Evolutionary conservation across 495 filamentous ascomycete species (phyloP).

Genomic region (Xylaria curta): DNA sequence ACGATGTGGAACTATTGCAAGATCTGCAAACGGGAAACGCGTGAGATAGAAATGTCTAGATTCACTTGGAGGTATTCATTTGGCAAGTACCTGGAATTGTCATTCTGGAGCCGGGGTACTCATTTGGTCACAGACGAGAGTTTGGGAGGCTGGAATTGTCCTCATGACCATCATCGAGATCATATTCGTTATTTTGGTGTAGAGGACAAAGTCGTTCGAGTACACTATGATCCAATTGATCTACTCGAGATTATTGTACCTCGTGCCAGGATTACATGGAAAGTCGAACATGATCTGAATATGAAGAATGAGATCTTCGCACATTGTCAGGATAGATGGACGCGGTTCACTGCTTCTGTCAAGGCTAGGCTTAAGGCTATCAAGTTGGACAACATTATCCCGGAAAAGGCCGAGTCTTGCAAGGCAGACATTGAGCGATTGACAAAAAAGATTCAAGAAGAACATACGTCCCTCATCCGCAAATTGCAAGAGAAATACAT

Average conservation of each 20-base stretch:
- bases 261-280: slow-evolving; percentile 89
- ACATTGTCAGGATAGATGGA: slow-evolving; percentile 78
- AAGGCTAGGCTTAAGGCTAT: slow-evolving; percentile 83
- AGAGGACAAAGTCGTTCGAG: slow-evolving; percentile 79
- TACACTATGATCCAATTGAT: slow-evolving; percentile 92
- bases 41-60: slow-evolving; percentile 90
- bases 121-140: slow-evolving; percentile 75
- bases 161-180: slow-evolving; percentile 90
- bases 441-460: slow-evolving; percentile 76
- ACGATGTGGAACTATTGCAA: slow-evolving; percentile 99
- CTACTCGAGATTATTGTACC: slow-evolving; percentile 97
- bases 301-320: slow-evolving; percentile 91
- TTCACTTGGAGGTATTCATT: slow-evolving; percentile 99
- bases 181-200: slow-evolving; percentile 93
- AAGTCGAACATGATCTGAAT: slow-evolving; percentile 88
- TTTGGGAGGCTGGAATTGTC: slow-evolving; percentile 58
- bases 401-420: slow-evolving; percentile 81
- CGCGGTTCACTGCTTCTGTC: slow-evolving; percentile 85
- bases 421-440: slow-evolving; percentile 79
- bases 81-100: slow-evolving; percentile 94
- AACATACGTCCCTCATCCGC: slow-evolving; percentile 71
- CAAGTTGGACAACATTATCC: slow-evolving; percentile 85
- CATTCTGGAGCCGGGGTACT: slow-evolving; percentile 90
- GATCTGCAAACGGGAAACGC: slow-evolving; percentile 86
- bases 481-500: slow-evolving; percentile 91